These are phyloP conservation scores for Kodamaea sagamina DNA, from an alignment of 805 yeast species.

Conservation along the genomic window DNA sequence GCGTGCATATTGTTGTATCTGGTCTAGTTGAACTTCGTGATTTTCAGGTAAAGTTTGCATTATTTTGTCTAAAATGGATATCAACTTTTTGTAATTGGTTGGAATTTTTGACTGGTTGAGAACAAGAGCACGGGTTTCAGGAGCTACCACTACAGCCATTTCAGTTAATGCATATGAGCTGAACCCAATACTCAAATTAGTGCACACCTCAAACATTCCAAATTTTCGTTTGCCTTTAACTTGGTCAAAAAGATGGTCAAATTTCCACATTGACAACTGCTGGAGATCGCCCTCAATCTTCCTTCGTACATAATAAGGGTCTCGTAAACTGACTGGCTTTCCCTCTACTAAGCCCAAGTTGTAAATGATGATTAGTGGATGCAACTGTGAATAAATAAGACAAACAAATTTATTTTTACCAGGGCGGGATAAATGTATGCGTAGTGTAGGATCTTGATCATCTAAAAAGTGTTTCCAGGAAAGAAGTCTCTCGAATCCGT, in stretches of 20 bases:
- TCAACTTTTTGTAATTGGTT: neutral
- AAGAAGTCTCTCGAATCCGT: conserved; percentile 47
- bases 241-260: neutral
- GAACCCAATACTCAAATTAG: conserved; percentile 18
- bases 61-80: neutral
- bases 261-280: conserved; percentile 18
- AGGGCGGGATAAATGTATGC: conserved; percentile 33
- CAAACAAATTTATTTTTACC: conserved; percentile 24
- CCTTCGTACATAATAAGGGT: conserved; percentile 32
- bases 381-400: conserved; percentile 30
- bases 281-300: conserved; percentile 14
- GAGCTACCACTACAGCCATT: neutral
- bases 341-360: conserved; percentile 36
- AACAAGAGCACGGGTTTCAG: neutral
- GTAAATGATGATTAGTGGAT: conserved; percentile 33
- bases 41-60: neutral
- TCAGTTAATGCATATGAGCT: conserved; percentile 12
- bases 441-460: conserved; percentile 50
- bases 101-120: neutral
- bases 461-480: conserved; percentile 75
- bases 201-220: conserved; percentile 22
- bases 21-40: conserved; percentile 8
- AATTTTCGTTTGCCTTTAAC: conserved; percentile 4
- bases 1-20: conserved; percentile 17
- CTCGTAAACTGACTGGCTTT: conserved; percentile 39